Conservation (phyloP, 1,139 yeast species). For the Suhomyces maxii region DNA sequence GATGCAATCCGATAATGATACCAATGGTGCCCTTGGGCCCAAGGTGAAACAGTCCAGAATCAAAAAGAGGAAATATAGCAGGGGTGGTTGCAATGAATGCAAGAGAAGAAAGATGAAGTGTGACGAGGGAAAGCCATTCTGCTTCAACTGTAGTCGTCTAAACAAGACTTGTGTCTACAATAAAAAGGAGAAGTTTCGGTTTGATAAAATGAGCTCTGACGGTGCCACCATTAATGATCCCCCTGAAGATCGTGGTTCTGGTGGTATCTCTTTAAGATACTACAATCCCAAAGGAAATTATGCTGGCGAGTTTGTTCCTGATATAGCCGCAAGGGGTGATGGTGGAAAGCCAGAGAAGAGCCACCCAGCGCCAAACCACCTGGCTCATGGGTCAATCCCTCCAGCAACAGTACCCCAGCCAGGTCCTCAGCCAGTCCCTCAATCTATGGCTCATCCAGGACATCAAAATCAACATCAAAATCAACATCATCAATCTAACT, state of each 20-base stretch:
- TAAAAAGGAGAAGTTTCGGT: conserved; percentile 31
- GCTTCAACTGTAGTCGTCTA: conserved; percentile 49
- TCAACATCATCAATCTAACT: no score
- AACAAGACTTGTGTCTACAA: conserved; percentile 50
- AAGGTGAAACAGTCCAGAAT: conserved; percentile 2
- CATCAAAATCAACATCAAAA: no score
- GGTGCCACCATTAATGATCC: background rate
- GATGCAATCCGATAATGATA: background rate
- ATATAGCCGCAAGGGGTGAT: background rate
- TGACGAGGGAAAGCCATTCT: conserved; percentile 24
- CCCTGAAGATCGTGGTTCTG: background rate
- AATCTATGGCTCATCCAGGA: no score
- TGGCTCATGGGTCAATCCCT: background rate
- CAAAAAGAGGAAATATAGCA: conserved; percentile 53
- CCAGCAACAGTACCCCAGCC: background rate
- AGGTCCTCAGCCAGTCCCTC: no score
- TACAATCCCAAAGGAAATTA: conserved; percentile 7
- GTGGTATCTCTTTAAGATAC: conserved; percentile 4
- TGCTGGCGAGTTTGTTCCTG: background rate
- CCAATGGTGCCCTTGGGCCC: background rate
- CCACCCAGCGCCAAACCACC: background rate
- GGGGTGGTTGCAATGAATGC: conserved; percentile 66
- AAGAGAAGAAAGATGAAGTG: conserved; percentile 59
- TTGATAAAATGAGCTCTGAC: conserved; percentile 12
- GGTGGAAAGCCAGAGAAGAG: background rate